These are phyloP conservation scores for Ustulina deusta DNA, from an alignment of 2,329 filamentous ascomycete genomes.

Conservation along the genomic window DNA sequence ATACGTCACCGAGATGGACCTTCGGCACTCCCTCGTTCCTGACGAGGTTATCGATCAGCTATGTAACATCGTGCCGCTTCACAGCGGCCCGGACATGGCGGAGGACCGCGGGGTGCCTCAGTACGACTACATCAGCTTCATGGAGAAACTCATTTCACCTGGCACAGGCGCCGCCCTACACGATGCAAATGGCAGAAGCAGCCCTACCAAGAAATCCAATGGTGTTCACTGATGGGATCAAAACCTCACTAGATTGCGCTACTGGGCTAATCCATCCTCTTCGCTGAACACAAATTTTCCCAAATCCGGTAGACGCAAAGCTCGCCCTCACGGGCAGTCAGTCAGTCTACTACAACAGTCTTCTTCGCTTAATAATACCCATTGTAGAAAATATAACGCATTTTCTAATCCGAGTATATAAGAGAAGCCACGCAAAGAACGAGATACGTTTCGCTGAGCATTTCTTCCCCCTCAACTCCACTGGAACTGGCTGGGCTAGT, in stretches of 20 bases:
- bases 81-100: constrained; percentile 86
- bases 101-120: constrained; percentile 87
- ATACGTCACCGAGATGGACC: constrained; percentile 97
- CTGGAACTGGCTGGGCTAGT: constrained; percentile 12
- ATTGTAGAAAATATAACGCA: constrained; percentile 28
- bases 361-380: constrained; percentile 29
- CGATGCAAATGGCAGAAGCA: constrained; percentile 49
- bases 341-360: background rate
- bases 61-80: constrained; percentile 84
- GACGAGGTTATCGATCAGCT: constrained; percentile 97
- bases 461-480: background rate
- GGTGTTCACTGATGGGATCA: constrained; percentile 39
- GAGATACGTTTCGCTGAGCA: constrained; percentile 8
- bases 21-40: constrained; percentile 92
- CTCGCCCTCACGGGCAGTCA: constrained; percentile 14
- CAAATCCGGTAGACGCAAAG: constrained; percentile 14
- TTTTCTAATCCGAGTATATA: constrained; percentile 30
- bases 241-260: background rate
- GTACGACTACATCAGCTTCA: constrained; percentile 97
- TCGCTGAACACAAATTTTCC: constrained; percentile 9
- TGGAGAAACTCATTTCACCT: constrained; percentile 80
- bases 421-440: background rate
- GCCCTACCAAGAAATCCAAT: constrained; percentile 48
- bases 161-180: constrained; percentile 46
- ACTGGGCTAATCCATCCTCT: background rate